Base-by-base conservation (phyloP, 768 basidiomycete genomes). In the Termitomyces sp. region DNA sequence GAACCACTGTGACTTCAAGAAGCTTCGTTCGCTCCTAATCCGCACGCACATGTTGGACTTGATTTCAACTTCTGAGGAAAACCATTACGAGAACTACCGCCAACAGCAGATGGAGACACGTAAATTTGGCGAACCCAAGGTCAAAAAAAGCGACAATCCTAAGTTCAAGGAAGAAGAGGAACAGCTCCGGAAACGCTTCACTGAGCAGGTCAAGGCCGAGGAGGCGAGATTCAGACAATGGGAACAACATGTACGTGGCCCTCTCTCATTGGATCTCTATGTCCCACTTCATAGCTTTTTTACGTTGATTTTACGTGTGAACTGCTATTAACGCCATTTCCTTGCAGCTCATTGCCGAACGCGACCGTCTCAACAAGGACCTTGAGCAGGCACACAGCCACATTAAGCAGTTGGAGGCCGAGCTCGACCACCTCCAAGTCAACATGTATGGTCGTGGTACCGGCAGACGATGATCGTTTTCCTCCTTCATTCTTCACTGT, bases 161-260 rank as follows among this genome's bases (percentile, higher is more conserved):
- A 98, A 98, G 75, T 99, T 96, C 87, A 95, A 95, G 80, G 97
- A 98, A 73, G 97, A 99, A 77, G 96, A 99, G 73, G 97, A 99
- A 74, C 81, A 87, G 58, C 84, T 98, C 60, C 82, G 96, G 69
- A 98, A 95, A 81, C 86, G 94, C 61, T 99, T 99, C 76, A 99
- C 97, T 31, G 97, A 99, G 75, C 97, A 99, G 78, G 97, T 99
- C 82, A 99, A 99, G 80, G 81, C 92, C 57, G 97, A 99, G 78
- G 97, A 99, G 70, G 83, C 91, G 13, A 82, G 97, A 60, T 99
- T 99, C 83, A 86, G 97, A 72, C 94, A 98, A 65, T 99, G 97
- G 97, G 97, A 98, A 72, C 93, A 96, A 76, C 94, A 97, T 74
- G 93, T 95, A 71, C 66, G 90, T 81, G 34, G 31, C 37, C 57